These are phyloP conservation scores for Raffaelea ambrosiae DNA, from an alignment of 2,329 filamentous ascomycete species.

Conservation along the genomic window DNA sequence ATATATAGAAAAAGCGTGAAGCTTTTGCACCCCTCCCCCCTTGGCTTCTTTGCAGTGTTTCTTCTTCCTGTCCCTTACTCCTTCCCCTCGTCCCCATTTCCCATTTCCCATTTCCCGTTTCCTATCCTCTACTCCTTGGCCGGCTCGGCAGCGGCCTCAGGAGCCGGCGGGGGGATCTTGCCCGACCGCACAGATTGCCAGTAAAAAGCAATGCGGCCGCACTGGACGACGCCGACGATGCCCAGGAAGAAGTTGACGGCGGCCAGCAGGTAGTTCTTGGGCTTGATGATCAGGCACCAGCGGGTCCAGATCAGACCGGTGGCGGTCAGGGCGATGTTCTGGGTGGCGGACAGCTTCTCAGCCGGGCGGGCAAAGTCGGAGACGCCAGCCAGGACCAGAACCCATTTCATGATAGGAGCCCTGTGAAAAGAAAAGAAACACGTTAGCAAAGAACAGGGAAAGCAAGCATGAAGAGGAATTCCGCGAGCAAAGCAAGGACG, in stretches of 20 bases:
- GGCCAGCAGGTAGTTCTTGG: conserved; percentile 87
- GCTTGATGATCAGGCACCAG: conserved; percentile 97
- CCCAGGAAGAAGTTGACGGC: conserved; percentile 98
- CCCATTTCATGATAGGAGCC: conserved; percentile 97
- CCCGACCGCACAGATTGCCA: neutral
- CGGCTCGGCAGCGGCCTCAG: neutral
- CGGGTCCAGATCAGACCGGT: conserved; percentile 97
- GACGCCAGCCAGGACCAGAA: conserved; percentile 82
- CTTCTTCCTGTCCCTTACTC: too few species aligned
- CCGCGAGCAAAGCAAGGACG: neutral
- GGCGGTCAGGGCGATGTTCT: conserved; percentile 82
- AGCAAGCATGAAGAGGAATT: neutral
- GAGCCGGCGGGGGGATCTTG: neutral
- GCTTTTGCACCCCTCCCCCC: too few species aligned
- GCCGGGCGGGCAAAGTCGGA: conserved; percentile 87
- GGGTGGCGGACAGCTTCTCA: conserved; percentile 84
- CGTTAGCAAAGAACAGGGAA: neutral
- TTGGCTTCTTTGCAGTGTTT: too few species aligned
- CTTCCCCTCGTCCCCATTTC: too few species aligned
- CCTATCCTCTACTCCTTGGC: too few species aligned
- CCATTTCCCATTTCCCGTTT: too few species aligned
- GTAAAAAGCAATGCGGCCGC: conserved; percentile 59
- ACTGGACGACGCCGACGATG: conserved; percentile 75
- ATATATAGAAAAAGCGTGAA: too few species aligned
- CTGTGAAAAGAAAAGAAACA: conserved; percentile 29